Evolutionary conservation across 805 yeast genomes (phyloP).

Genomic region (Kodamaea sagamina): DNA sequence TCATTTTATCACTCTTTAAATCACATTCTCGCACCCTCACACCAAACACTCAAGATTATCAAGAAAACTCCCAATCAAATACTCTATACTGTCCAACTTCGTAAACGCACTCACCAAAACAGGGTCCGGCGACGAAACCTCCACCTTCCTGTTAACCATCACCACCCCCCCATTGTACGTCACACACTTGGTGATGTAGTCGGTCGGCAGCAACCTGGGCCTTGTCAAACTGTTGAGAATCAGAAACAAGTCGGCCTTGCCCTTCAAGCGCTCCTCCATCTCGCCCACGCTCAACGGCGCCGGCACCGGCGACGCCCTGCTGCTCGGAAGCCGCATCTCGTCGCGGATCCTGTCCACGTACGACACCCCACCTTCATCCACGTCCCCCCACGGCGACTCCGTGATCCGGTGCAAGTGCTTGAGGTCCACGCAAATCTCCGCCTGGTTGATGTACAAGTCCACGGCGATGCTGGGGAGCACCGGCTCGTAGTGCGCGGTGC

Average conservation of each 20-base stretch:
- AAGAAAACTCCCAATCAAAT: conserved; percentile 39
- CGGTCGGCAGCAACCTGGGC: conserved; percentile 41
- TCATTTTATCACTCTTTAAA: no score
- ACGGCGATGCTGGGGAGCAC: conserved; percentile 47
- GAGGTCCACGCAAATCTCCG: conserved; percentile 45
- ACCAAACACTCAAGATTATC: conserved; percentile 18
- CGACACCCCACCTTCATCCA: conserved; percentile 46
- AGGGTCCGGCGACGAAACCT: conserved; percentile 69
- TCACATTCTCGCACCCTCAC: no score
- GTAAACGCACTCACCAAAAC: conserved; percentile 60
- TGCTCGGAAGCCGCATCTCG: conserved; percentile 44
- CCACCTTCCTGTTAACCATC: conserved; percentile 57
- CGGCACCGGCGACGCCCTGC: conserved; percentile 16
- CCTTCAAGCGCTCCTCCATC: conserved; percentile 21
- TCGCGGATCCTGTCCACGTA: conserved; percentile 60
- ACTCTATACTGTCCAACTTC: conserved; percentile 63
- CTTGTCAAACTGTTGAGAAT: conserved; percentile 30
- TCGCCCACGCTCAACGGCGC: conserved; percentile 27
- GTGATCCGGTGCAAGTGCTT: conserved; percentile 40
- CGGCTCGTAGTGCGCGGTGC: conserved; percentile 47
- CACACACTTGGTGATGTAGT: conserved; percentile 56
- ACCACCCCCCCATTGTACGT: conserved; percentile 61
- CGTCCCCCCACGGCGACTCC: conserved; percentile 63
- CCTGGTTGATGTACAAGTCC: conserved; percentile 60
- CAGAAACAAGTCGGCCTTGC: conserved; percentile 17